Base-by-base conservation (phyloP, 2,329 filamentous ascomycete genomes). In the Akanthomyces dipterigenus region DNA sequence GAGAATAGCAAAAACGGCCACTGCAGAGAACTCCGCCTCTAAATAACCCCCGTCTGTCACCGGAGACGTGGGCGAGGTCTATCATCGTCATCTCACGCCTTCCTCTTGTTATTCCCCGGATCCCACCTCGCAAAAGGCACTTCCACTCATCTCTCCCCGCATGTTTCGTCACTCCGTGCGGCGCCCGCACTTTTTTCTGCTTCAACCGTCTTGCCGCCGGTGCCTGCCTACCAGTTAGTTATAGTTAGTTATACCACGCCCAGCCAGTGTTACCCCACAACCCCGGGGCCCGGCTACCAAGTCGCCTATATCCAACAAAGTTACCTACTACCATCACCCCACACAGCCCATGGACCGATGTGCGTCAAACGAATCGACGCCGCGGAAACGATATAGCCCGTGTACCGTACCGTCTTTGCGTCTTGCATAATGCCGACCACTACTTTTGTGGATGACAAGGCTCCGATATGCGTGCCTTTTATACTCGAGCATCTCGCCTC, bases 381-480 rank as follows among this genome's bases (percentile, higher is more conserved):
- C 43, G 43, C 43, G 45, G 45, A 48, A 26, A 16, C 45, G 24
- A 22, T 40, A 54, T 24, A 54, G 12, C 12, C 26, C 45, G 45
- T 24, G 20, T 1, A 34, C 12, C n/a, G 14, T n/a, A 9, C 18
- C 31, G 20, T n/a, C 5, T 20, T 14, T 8, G 6, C 24, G 31
- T 34, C 40, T 20, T 26, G 40, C 58, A 45, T 24, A 36, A 62
- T 62, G 60, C 53, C 55, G 55, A 62, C 67, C 28, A 61, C 63
- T 38, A 61, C 63, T 38, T 85, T 91, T 65, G 69, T 87, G 68
- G 89, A 93, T 77, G 90, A 93, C 79, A 93, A 92, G 74, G 88
- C 87, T 49, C 81, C 86, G 62, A 81, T 90, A 71, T 91, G 88
- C 76, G 84, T 93, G 65, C 88, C 89, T 24, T 95, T 93, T 73